Conservation (phyloP, 371 early-diverging fungal species). For the Apophysomyces trapeziformis region DNA sequence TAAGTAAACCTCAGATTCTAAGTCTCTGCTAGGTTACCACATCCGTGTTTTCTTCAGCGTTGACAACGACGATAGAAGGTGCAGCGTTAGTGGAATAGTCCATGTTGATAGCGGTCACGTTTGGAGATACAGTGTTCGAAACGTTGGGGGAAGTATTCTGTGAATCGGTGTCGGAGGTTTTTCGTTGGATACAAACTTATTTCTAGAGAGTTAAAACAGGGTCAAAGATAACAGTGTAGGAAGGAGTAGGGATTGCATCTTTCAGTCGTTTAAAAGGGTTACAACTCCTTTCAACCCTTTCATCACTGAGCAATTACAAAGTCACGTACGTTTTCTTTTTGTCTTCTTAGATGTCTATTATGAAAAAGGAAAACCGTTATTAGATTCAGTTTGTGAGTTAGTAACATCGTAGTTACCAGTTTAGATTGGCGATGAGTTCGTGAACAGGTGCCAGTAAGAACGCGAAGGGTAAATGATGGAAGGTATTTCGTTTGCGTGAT, state of each 20-base stretch:
- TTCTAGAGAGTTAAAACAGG: conserved; percentile 33
- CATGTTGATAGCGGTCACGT: not conserved
- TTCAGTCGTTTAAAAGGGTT: conserved; percentile 17
- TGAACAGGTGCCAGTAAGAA: not conserved
- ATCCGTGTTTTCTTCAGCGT: conserved; percentile 27
- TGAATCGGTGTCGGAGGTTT: conserved; percentile 15
- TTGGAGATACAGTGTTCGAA: not conserved
- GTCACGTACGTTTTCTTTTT: conserved; percentile 7
- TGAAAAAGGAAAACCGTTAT: not conserved
- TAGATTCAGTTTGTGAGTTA: not conserved
- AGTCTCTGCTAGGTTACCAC: conserved; percentile 17
- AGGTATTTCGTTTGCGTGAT: not conserved
- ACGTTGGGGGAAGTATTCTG: conserved; percentile 12
- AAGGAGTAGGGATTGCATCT: conserved; percentile 10
- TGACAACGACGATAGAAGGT: conserved; percentile 32
- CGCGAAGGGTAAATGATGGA: not conserved
- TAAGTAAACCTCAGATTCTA: conserved; percentile 1
- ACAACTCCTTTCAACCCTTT: conserved; percentile 52
- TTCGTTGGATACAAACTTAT: conserved; percentile 14
- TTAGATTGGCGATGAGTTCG: not conserved
- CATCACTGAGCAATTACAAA: conserved; percentile 25
- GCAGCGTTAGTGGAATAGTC: conserved; percentile 11
- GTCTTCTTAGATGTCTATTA: not conserved
- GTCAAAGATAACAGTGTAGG: conserved; percentile 9
- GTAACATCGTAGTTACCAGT: not conserved